phyloP scores from a whole-genome alignment of 805 yeast genomes.

The Pichia insulana region DNA sequence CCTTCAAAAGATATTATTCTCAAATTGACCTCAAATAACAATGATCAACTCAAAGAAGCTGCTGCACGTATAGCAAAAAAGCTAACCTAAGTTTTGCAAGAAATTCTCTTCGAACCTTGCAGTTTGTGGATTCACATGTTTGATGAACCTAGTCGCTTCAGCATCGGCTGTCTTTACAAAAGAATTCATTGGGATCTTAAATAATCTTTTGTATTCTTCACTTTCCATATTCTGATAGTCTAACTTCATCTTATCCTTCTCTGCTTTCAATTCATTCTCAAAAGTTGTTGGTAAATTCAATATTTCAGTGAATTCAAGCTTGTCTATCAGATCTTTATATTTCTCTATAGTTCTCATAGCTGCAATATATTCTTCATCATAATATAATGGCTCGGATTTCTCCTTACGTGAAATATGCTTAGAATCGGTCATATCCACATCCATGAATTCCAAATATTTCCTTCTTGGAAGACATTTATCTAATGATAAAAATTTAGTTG shows the following conservation, averaged over 20 bases:
- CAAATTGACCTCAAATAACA: neutral
- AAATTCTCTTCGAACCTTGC: conserved; percentile 14
- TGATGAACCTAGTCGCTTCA: conserved; percentile 9
- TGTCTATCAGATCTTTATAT: conserved; percentile 11
- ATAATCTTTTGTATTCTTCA: conserved; percentile 8
- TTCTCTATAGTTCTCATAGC: conserved; percentile 16
- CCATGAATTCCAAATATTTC: conserved; percentile 43
- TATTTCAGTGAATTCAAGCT: conserved; percentile 6
- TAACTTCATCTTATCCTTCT: conserved; percentile 1
- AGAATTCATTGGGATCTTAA: conserved; percentile 12
- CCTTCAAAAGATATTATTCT: conserved; percentile 1
- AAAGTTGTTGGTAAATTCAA: conserved; percentile 14
- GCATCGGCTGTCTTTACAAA: conserved; percentile 18
- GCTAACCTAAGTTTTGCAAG: neutral
- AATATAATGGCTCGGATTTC: conserved; percentile 17
- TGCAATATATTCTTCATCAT: conserved; percentile 31
- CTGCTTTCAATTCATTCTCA: conserved; percentile 8
- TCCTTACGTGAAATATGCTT: conserved; percentile 18
- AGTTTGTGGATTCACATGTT: conserved; percentile 25
- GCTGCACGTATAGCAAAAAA: neutral
- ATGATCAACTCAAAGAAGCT: conserved; percentile 2
- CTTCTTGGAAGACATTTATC: conserved; percentile 76
- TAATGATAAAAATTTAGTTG: conserved; percentile 54
- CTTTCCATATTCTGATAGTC: conserved; percentile 5
- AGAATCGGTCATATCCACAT: conserved; percentile 29